A percentile compares a stretch with the other conserved stretches of the same genome.
Conservation (phyloP, 2,329 filamentous ascomycete genomes). For the Teratosphaeria nubilosa region DNA sequence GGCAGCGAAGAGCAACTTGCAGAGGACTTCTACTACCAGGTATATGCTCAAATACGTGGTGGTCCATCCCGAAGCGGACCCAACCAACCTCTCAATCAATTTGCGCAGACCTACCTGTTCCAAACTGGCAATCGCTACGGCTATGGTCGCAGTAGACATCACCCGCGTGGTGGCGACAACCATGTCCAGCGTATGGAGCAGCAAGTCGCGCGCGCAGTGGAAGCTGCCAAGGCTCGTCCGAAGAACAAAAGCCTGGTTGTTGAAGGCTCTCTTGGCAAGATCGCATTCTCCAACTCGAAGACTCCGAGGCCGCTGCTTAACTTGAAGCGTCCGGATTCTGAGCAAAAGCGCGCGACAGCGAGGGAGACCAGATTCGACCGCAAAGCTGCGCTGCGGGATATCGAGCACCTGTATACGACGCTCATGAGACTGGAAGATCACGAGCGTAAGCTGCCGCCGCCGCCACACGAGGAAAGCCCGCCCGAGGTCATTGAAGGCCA, state of each 20-base stretch:
- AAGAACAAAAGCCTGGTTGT: constrained; percentile 97
- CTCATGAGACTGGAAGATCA: constrained; percentile 94
- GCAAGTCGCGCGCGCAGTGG: constrained; percentile 92
- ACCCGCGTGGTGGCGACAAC: constrained; percentile 79
- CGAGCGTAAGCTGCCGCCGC: constrained; percentile 67
- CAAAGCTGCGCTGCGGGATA: constrained; percentile 73
- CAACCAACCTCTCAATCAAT: constrained; percentile 86
- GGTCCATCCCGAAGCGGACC: constrained; percentile 67
- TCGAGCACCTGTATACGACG: constrained; percentile 77
- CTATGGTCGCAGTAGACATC: constrained; percentile 52
- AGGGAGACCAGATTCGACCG: constrained; percentile 52
- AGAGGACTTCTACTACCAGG: constrained; percentile 98
- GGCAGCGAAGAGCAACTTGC: constrained; percentile 69
- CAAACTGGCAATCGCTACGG: constrained; percentile 82
- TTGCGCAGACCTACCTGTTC: constrained; percentile 94
- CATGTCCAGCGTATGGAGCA: constrained; percentile 99
- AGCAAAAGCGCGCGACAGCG: constrained; percentile 41
- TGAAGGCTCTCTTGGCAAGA: constrained; percentile 92
- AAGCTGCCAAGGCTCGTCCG: constrained; percentile 92
- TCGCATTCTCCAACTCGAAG: constrained; percentile 97
- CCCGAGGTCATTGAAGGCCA: constrained; percentile 62
- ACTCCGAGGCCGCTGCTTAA: constrained; percentile 91
- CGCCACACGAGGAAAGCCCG: constrained; percentile 52
- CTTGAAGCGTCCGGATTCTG: constrained; percentile 76
- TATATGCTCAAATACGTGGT: constrained; percentile 87